Percentiles rank a stretch among this genome's conserved stretches.
Evolutionary conservation across 192 early-diverging fungal genomes (phyloP).

Genomic region (Cetraspora pellucida): DNA sequence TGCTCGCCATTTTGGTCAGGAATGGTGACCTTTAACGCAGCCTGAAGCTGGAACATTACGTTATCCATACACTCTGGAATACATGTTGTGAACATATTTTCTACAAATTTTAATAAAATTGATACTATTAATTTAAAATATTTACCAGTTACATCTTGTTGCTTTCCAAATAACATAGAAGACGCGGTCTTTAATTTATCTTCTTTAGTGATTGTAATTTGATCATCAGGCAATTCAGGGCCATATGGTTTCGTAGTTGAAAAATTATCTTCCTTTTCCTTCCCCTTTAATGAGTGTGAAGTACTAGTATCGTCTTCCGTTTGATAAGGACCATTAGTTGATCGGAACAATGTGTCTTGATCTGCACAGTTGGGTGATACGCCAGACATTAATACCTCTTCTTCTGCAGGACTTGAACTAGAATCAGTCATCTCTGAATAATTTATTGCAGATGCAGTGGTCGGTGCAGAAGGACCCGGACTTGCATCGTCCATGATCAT

Average conservation of each 20-base stretch:
- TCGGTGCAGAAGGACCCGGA: neutral
- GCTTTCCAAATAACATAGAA: slow-evolving; percentile 53
- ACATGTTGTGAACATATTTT: too few species aligned
- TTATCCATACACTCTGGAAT: slow-evolving; percentile 70
- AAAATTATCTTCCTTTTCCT: slow-evolving; percentile 18
- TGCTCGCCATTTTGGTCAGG: slow-evolving; percentile 18
- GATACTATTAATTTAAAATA: neutral
- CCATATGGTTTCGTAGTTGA: neutral
- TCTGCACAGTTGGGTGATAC: neutral
- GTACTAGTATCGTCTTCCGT: neutral
- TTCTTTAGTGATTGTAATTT: neutral
- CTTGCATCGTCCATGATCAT: slow-evolving; percentile 16
- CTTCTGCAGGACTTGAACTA: neutral
- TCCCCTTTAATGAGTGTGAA: slow-evolving; percentile 16
- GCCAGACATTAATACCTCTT: neutral
- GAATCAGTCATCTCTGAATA: too few species aligned
- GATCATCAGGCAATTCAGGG: neutral
- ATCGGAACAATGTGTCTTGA: too few species aligned
- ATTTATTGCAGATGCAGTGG: neutral
- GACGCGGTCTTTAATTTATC: slow-evolving; percentile 10
- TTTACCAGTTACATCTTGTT: slow-evolving; percentile 73
- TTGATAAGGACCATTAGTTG: neutral
- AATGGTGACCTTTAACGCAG: slow-evolving; percentile 55
- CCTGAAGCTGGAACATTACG: slow-evolving; percentile 62
- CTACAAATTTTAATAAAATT: neutral